These are phyloP conservation scores for Globisporangium acanthophoron DNA, from an alignment of 352 stramenopile genomes.

Conservation along the genomic window DNA sequence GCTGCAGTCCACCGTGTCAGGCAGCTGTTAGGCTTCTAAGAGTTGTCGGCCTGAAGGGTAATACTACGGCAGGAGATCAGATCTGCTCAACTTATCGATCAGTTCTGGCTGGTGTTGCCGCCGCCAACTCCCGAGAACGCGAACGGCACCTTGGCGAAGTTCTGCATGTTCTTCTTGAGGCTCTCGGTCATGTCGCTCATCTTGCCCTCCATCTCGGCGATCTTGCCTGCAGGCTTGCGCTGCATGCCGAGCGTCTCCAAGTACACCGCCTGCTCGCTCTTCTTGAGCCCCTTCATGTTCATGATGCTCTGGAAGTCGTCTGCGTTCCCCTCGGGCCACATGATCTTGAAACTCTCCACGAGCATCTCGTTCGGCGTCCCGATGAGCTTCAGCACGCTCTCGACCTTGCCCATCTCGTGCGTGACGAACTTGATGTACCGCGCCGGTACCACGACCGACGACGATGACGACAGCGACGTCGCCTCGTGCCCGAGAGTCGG, in stretches of 20 bases:
- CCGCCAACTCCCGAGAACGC: conserved; percentile 34
- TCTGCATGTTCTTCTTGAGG: conserved; percentile 84
- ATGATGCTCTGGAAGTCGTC: conserved; percentile 94
- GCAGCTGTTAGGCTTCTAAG: no score
- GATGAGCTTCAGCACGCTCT: conserved; percentile 97
- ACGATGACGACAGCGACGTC: conserved; percentile 29
- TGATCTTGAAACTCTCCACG: conserved; percentile 95
- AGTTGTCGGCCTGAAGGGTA: no score
- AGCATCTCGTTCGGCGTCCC: conserved; percentile 94
- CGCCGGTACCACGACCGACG: conserved; percentile 63
- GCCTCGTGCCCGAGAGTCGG: conserved; percentile 75
- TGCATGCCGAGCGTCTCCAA: conserved; percentile 66
- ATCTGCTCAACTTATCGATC: not conserved
- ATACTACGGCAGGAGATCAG: not conserved
- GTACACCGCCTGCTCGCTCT: conserved; percentile 58
- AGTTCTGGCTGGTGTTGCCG: conserved; percentile 1
- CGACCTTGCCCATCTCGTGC: conserved; percentile 94
- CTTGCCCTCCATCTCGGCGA: conserved; percentile 80
- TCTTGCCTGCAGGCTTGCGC: conserved; percentile 56
- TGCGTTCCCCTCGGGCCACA: conserved; percentile 92
- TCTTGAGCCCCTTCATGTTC: conserved; percentile 91
- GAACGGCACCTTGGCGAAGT: conserved; percentile 75
- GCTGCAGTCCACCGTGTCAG: no score
- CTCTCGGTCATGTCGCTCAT: conserved; percentile 86
- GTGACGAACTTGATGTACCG: conserved; percentile 98